Conservation (phyloP, 495 filamentous ascomycete species). For the Penicillium pancosmium region DNA sequence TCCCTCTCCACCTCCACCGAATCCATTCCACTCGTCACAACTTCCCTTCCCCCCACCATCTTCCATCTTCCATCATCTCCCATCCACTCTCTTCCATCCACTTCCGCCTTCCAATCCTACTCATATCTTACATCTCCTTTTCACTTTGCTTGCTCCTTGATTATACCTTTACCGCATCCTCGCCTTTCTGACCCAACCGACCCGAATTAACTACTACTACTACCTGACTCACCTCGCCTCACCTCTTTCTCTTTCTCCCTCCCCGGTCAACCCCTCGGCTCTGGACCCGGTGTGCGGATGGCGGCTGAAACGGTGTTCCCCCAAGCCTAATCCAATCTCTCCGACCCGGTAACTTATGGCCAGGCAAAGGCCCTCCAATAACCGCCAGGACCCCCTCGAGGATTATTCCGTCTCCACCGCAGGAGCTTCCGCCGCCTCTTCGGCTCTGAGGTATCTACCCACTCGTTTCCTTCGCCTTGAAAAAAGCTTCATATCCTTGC, state of each 20-base stretch:
- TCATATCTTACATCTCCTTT: not conserved
- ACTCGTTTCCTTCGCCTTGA: constrained; percentile 23
- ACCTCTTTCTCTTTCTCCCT: constrained; percentile 14
- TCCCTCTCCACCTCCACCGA: constrained; percentile 33
- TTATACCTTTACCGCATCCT: not conserved
- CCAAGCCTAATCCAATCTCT: constrained; percentile 37
- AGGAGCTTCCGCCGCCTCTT: constrained; percentile 44
- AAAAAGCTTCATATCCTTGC: constrained; percentile 8
- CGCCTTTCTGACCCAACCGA: not conserved
- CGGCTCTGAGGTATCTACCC: constrained; percentile 51
- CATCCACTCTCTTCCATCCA: not conserved
- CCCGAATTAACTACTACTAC: not conserved
- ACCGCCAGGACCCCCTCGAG: constrained; percentile 54
- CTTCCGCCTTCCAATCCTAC: constrained; percentile 1
- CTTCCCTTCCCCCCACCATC: constrained; percentile 19
- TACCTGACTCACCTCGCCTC: not conserved
- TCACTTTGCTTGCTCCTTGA: constrained; percentile 7
- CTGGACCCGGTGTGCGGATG: constrained; percentile 44
- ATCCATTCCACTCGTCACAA: constrained; percentile 38
- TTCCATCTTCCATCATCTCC: constrained; percentile 9
- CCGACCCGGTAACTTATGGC: constrained; percentile 53
- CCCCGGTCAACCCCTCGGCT: constrained; percentile 27
- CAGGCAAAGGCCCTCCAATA: constrained; percentile 50
- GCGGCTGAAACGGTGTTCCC: constrained; percentile 48
- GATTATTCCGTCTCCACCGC: constrained; percentile 47